Conservation (phyloP, 2,329 filamentous ascomycete species). For the Hymenoscyphus fructigenus region DNA sequence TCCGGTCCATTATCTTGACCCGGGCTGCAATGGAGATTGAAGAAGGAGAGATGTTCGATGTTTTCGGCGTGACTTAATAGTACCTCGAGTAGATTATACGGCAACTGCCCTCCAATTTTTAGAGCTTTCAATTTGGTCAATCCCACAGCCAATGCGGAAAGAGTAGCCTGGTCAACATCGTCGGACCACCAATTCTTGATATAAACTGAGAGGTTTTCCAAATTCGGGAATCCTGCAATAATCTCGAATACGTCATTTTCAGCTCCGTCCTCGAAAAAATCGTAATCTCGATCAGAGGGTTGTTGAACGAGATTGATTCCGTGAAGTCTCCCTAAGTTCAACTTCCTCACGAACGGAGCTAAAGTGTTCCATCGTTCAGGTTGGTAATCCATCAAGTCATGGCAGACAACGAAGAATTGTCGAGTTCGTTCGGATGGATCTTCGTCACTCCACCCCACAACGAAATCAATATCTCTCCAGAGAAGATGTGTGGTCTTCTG, state of each 20-base stretch:
- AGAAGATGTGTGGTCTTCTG: neutral
- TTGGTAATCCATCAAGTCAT: neutral
- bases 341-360: neutral
- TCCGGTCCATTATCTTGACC: slow-evolving; percentile 9
- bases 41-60: slow-evolving; percentile 6
- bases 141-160: slow-evolving; percentile 4
- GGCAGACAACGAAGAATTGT: neutral
- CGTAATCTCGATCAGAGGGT: neutral
- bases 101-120: slow-evolving; percentile 8
- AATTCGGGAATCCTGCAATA: slow-evolving; percentile 9
- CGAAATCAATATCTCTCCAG: slow-evolving; percentile 10
- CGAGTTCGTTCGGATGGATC: neutral
- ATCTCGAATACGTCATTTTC: slow-evolving; percentile 7
- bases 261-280: neutral
- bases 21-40: slow-evolving; percentile 1
- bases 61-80: slow-evolving; percentile 6
- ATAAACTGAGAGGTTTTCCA: slow-evolving; percentile 9
- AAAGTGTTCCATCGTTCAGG: slow-evolving; percentile 7
- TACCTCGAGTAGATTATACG: neutral
- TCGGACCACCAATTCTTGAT: slow-evolving; percentile 10
- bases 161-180: neutral
- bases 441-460: neutral
- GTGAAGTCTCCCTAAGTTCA: slow-evolving; percentile 8
- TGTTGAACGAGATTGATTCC: slow-evolving; percentile 12
- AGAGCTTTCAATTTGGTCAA: slow-evolving; percentile 9